Percentiles rank a stretch among this genome's conserved stretches.
phyloP scores from a whole-genome alignment of 2,329 filamentous ascomycete species.

The Alternaria triticimaculans region DNA sequence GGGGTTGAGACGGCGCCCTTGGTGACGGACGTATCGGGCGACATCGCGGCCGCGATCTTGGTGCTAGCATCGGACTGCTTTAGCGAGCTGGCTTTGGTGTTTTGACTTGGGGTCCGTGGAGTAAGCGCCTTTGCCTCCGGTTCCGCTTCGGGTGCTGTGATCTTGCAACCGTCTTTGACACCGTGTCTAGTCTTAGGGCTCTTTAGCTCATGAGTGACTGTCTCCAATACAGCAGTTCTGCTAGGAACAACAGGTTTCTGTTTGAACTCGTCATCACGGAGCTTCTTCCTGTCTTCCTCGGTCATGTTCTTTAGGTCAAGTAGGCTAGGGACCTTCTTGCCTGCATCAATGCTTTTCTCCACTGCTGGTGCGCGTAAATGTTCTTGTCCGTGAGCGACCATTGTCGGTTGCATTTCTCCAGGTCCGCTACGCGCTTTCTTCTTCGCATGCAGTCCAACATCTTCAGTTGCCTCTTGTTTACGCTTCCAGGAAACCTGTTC shows the following conservation, averaged over 20 bases:
- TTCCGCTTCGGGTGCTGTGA: neutral
- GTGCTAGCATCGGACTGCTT: neutral
- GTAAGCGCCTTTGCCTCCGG: neutral
- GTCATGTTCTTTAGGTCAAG: neutral
- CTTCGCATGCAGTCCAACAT: neutral
- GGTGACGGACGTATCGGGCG: neutral
- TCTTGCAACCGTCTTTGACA: neutral
- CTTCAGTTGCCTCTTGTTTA: neutral
- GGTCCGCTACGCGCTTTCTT: neutral
- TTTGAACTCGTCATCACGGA: neutral
- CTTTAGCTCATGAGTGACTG: neutral
- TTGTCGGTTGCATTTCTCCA: neutral
- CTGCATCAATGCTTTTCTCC: neutral
- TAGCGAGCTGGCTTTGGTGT: neutral
- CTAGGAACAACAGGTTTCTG: neutral
- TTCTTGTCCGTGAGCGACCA: neutral
- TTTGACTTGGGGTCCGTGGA: neutral
- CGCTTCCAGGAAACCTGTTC: neutral
- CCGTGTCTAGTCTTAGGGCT: neutral
- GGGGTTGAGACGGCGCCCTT: neutral
- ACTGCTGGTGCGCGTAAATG: neutral
- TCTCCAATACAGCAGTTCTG: neutral
- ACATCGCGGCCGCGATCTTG: neutral
- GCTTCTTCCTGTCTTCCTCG: conserved; percentile 1
- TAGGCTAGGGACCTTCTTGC: neutral